phyloP scores from a whole-genome alignment of 345 rosid species.

The sweet orange (Citrus sinensis) region DNA sequence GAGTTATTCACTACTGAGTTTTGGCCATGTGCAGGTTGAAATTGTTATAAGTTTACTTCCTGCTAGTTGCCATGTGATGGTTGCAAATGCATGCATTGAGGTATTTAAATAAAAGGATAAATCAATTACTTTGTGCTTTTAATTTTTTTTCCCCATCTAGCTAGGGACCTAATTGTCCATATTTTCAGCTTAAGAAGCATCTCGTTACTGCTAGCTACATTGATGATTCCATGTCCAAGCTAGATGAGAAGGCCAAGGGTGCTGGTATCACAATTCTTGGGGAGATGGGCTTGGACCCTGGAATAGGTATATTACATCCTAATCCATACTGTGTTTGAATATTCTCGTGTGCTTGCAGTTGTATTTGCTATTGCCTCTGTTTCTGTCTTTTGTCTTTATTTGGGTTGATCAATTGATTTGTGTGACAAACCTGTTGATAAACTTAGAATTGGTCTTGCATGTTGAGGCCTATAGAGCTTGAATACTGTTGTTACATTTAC shows the following conservation, averaged over 20 bases:
- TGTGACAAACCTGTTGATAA: not conserved
- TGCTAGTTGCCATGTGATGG: constrained; percentile 56
- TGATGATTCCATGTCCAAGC: constrained; percentile 59
- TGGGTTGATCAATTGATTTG: not conserved
- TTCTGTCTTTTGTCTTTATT: not conserved
- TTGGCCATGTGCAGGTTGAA: constrained; percentile 59
- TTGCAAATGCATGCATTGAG: constrained; percentile 82
- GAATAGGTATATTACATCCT: constrained; percentile 60
- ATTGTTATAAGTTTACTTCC: constrained; percentile 87
- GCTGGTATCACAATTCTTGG: constrained; percentile 88
- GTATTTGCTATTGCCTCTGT: not conserved
- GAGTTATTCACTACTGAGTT: not conserved
- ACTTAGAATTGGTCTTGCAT: not conserved
- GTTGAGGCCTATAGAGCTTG: not conserved
- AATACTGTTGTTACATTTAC: not conserved
- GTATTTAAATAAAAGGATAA: constrained; percentile 27
- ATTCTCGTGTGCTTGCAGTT: not conserved
- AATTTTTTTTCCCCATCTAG: not conserved
- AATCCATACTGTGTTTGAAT: not conserved
- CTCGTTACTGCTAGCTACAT: constrained; percentile 96
- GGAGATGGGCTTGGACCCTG: constrained; percentile 99
- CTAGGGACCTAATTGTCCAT: constrained; percentile 1
- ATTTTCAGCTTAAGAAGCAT: constrained; percentile 73
- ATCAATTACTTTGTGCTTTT: not conserved
- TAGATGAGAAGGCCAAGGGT: constrained; percentile 68